Base-by-base conservation (phyloP, 805 yeast species). In the Candida awuae region DNA sequence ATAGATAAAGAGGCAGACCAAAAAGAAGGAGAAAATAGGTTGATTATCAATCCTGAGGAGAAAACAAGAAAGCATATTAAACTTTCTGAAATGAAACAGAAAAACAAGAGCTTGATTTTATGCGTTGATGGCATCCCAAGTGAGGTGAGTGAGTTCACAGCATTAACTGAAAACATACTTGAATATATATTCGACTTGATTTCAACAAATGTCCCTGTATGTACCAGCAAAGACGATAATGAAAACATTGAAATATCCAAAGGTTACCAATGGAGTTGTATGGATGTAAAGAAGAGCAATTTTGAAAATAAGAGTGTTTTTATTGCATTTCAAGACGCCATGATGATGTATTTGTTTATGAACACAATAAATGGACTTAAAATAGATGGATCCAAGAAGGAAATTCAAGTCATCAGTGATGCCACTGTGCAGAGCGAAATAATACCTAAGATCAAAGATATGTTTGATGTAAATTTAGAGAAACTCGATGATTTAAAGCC, bases 311-410 rank as follows among this genome's bases (percentile, higher is more conserved):
- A 44, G 17, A 30, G 38, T 7, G 46, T 61, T 1, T 62, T 49
- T 42, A 31, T 62, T 4, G 39, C 43, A 21, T 61, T 61, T 34
- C 38, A 44, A 3, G 64, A 59, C 39, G 34, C 56, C 1, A 32
- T 54, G 35, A 49, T 59, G 3, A 29, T 59, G 29, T 44, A 43
- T 21, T 33, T 54, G 10, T 56, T 61, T 32, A 35, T 38, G 6
- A 31, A 29, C 6, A 6, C 48, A 2, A 18, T 55, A 2, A 31
- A 41, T 16, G 45, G 42, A 2, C n/a, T 49, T 1, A 5, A 15
- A 3, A 10, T 41, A 9, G 25, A 14, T 12, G 37, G 27, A 7
- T 9, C 12, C 2, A 8, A 17, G 8, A 18, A 29, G 7, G 21
- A 31, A 3, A 3, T 47, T 4, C 34, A 29, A 25, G 34, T 49